These are phyloP conservation scores for Litchi chinensis DNA, from an alignment of 345 rosid genomes.

Conservation along the genomic window DNA sequence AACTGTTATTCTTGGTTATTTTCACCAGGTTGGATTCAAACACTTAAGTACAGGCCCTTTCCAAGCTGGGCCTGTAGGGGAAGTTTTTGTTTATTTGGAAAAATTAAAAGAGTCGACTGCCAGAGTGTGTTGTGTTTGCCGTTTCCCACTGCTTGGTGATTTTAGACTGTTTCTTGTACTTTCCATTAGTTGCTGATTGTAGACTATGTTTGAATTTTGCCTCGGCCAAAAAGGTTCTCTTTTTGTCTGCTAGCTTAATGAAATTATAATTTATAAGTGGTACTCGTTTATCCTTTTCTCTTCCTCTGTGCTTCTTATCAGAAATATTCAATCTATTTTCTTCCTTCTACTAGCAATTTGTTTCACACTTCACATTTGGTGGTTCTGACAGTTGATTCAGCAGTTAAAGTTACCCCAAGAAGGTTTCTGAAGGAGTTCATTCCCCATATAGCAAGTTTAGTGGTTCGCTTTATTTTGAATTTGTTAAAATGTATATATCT, in stretches of 20 bases:
- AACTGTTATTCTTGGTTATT: not conserved
- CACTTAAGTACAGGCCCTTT: not conserved
- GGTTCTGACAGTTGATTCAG: conserved; percentile 49
- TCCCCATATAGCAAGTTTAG: conserved; percentile 33
- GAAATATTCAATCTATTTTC: not conserved
- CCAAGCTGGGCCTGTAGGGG: not conserved
- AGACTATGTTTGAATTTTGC: not conserved
- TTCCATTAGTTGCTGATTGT: not conserved
- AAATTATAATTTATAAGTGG: not conserved
- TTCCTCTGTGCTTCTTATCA: not conserved
- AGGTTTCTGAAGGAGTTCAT: conserved; percentile 38
- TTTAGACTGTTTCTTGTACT: not conserved
- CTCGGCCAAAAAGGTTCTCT: not conserved
- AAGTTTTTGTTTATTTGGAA: not conserved
- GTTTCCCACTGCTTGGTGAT: not conserved
- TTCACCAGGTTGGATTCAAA: not conserved
- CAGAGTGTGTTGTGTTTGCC: not conserved
- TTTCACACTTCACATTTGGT: conserved; percentile 12
- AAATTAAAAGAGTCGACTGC: not conserved
- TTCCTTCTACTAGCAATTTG: conserved; percentile 7
- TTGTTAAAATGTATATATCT: conserved; percentile 54
- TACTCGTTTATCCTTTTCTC: not conserved
- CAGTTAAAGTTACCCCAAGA: conserved; percentile 29
- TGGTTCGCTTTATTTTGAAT: conserved; percentile 46
- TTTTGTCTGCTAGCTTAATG: not conserved